Base-by-base conservation (phyloP, 768 basidiomycete species). In the Tulasnella sp. region DNA sequence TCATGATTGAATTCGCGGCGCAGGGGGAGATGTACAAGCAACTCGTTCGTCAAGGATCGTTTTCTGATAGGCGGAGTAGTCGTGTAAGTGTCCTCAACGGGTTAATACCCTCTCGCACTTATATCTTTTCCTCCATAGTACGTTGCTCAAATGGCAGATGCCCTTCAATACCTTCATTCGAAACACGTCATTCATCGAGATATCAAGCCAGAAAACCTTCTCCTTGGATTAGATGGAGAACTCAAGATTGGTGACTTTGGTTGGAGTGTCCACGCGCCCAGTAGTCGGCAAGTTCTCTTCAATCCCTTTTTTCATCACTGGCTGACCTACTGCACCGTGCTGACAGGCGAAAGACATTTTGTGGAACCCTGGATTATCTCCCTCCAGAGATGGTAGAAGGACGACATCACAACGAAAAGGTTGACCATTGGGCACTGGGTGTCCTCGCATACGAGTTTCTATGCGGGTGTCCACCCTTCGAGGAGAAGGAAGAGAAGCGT, bases 111-210 rank as follows among this genome's bases (percentile, higher is more conserved):
- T 39, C 39, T 20, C 37, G n/a, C 19, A 27, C 12, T 25, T 28
- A 16, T 19, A 20, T 13, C 12, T 16, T 39, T 48, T 32, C 12
- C 35, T 34, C 13, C 68, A 20, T 8, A 90, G 64, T 99, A 99
- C 64, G 83, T 96, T 58, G 84, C 89, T 62, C 95, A 98, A 63
- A 96, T 99, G 93, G 85, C 92, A 8, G 93, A 98, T 65, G 95
- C 93, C 3, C 69, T 99, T 39, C 71, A 70, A 9, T 99, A 99
- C 63, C 73, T 98, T 15, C 95, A 99, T 63, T 69, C 72, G 46
- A 99, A 98, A 62, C 92, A 98, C 61, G 91, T 99, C 61, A 99
- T 98, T 45, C 95, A 99, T 65, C 79, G 95, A 28, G 95, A 99
- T 61, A 99, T 99, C 69, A 99, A 99, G 66, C 95, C 95, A 0